A percentile compares a stretch with the other conserved stretches of the same genome.
Evolutionary conservation across 495 filamentous ascomycete genomes (phyloP).

Genomic region (Podospora fimiseda): DNA sequence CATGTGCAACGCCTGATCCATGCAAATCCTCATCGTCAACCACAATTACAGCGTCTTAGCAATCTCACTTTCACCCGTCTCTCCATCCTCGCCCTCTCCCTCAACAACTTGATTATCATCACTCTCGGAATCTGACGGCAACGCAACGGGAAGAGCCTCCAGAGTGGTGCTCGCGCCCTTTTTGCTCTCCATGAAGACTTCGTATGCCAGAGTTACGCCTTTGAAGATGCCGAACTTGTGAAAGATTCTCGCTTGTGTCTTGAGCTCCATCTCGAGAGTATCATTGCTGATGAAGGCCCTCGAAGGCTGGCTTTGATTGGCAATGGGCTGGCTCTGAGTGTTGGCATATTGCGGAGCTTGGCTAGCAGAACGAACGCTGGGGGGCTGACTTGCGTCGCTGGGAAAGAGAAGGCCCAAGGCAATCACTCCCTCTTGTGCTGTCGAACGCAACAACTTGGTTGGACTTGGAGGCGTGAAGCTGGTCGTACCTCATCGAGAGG

Average conservation of each 20-base stretch:
- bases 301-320: neutral
- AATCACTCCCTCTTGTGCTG: neutral
- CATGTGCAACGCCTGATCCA: too few species aligned
- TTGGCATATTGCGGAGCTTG: neutral
- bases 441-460: neutral
- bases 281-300: neutral
- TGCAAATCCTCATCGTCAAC: neutral
- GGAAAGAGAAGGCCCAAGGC: conserved; percentile 1
- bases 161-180: neutral
- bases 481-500: neutral
- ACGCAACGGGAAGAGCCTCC: neutral
- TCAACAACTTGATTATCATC: neutral
- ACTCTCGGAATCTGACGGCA: neutral
- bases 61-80: neutral
- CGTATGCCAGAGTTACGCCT: neutral
- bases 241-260: neutral
- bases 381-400: neutral
- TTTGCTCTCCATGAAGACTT: neutral
- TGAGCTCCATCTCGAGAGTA: conserved; percentile 2
- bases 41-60: neutral
- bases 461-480: neutral
- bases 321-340: neutral
- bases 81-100: neutral
- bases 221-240: neutral
- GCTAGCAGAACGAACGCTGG: too few species aligned